phyloP scores from a whole-genome alignment of 2,329 filamentous ascomycete species.

The Beauveria sp. region DNA sequence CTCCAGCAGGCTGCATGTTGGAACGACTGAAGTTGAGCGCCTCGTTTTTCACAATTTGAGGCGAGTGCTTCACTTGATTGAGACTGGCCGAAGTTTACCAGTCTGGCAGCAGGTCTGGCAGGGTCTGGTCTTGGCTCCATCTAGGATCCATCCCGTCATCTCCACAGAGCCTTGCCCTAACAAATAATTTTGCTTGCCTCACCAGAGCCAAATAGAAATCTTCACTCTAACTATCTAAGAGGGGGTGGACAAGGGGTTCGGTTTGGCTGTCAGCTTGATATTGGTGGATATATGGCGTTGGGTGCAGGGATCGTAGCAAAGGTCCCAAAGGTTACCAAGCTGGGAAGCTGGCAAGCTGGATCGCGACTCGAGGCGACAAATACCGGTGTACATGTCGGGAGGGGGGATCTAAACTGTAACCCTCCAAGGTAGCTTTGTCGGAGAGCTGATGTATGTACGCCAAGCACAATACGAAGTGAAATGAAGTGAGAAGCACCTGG shows the following conservation, averaged over 20 bases:
- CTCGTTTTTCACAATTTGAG: not conserved
- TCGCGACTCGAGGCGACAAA: not conserved
- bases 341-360: not conserved
- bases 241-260: not conserved
- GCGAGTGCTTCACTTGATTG: not conserved
- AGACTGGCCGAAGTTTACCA: not conserved
- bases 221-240: not conserved
- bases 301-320: not conserved
- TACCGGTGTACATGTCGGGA: not conserved
- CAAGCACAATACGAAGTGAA: slow-evolving; percentile 8
- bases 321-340: not conserved
- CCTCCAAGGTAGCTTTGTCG: not conserved
- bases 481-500: not conserved
- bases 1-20: not conserved
- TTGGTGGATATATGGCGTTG: not conserved
- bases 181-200: no score
- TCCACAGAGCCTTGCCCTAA: not conserved
- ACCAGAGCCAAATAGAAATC: not conserved
- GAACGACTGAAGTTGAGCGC: not conserved
- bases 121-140: slow-evolving; percentile 6
- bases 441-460: not conserved
- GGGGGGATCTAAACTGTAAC: not conserved
- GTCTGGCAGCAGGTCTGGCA: not conserved
- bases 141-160: slow-evolving; percentile 4
- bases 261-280: slow-evolving; percentile 1